These are phyloP conservation scores for Colletotrichum sp. DNA, from an alignment of 2,329 filamentous ascomycete species.

Conservation along the genomic window DNA sequence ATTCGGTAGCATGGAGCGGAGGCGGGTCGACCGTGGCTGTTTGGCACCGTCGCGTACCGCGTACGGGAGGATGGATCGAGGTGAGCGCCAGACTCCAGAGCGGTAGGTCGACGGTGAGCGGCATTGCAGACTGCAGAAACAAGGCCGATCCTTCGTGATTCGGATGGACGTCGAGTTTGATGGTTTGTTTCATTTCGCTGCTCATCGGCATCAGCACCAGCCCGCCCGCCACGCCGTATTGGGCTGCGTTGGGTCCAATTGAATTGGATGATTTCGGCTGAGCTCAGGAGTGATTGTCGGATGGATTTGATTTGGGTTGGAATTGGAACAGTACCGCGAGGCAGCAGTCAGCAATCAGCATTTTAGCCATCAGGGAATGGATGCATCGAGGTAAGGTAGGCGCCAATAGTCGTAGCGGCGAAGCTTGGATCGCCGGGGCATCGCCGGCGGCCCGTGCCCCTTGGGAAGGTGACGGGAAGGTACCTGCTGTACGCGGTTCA, in stretches of 20 bases:
- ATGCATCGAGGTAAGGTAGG: not conserved
- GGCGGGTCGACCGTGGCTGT: not conserved
- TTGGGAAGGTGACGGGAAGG: not conserved
- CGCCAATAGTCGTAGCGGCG: not conserved
- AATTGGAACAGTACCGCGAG: not conserved
- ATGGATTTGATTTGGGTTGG: not conserved
- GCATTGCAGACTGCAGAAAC: not conserved
- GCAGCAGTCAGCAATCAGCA: not conserved
- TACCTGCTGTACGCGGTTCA: not conserved
- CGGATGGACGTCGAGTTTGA: not conserved
- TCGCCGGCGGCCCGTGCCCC: conserved; percentile 11
- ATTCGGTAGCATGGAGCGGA: not conserved
- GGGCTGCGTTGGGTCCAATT: not conserved
- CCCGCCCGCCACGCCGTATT: not conserved
- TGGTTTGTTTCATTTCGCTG: not conserved
- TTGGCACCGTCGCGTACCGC: not conserved
- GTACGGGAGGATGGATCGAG: not conserved
- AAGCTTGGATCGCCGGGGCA: conserved; percentile 3
- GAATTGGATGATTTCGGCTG: not conserved
- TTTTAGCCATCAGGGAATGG: not conserved
- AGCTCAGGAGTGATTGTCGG: not conserved
- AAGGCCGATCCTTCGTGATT: conserved; percentile 1
- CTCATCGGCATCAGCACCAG: not conserved
- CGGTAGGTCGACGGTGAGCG: not conserved
- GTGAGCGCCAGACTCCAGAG: not conserved